These are phyloP conservation scores for Asterophora lycoperdoides DNA, from an alignment of 768 basidiomycete species.

Conservation along the genomic window DNA sequence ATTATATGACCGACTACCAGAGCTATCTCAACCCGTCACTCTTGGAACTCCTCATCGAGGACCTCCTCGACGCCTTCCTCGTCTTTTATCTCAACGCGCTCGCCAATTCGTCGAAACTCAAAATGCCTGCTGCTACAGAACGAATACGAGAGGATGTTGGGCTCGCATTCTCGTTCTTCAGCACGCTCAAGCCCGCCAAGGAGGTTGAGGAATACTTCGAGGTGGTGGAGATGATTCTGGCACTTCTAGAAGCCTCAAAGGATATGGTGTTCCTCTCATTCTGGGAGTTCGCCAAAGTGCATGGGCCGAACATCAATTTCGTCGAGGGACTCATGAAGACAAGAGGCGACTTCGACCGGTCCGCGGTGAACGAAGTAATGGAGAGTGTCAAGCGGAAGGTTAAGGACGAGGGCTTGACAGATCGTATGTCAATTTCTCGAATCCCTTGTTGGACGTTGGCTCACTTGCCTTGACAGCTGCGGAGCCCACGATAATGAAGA, in stretches of 20 bases:
- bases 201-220: slow-evolving; percentile 84
- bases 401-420: slow-evolving; percentile 78
- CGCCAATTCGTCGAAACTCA: slow-evolving; percentile 77
- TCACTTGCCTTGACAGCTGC: slow-evolving; percentile 42
- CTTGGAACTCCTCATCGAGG: slow-evolving; percentile 88
- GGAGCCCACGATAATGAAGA: slow-evolving; percentile 90
- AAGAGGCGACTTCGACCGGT: slow-evolving; percentile 88
- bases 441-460: slow-evolving; percentile 1
- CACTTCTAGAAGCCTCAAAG: slow-evolving; percentile 81
- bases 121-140: slow-evolving; percentile 80
- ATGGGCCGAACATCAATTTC: slow-evolving; percentile 90
- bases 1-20: slow-evolving; percentile 96
- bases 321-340: slow-evolving; percentile 88
- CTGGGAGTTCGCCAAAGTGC: slow-evolving; percentile 89
- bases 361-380: slow-evolving; percentile 85
- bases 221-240: slow-evolving; percentile 78
- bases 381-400: slow-evolving; percentile 90
- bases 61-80: slow-evolving; percentile 87
- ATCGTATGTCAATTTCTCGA: slow-evolving; percentile 52
- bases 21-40: slow-evolving; percentile 86
- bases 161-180: slow-evolving; percentile 77
- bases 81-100: slow-evolving; percentile 87
- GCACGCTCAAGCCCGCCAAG: slow-evolving; percentile 65
- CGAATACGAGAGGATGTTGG: slow-evolving; percentile 80
- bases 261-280: slow-evolving; percentile 90